Base-by-base conservation (phyloP, 352 stramenopile genomes). In the Phytophthora ohioensis region DNA sequence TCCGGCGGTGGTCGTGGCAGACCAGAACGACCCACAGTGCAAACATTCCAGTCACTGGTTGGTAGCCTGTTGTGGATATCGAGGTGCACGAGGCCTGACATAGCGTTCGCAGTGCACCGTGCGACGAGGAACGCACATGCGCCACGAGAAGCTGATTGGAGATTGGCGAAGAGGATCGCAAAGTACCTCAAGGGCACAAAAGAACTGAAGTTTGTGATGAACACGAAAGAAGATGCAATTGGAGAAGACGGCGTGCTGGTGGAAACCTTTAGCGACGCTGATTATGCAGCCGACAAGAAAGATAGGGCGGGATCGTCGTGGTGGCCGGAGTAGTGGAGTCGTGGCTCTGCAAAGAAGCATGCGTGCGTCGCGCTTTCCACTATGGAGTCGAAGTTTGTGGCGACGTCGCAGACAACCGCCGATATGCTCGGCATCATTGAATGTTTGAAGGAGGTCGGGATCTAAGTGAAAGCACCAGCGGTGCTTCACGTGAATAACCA, bases 1-100 rank as follows among this genome's bases (percentile, higher is more conserved):
- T 5, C 31, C 1, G 1, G 10, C 9, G 21, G 17, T 12, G 21
- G 47, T 21, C 2, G 8, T 12, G 67, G 59, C 3, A 31, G 15
- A 8, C 43, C 56, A 21, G 43, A 38, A 6, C 15, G 10, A 0
- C 75, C 62, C 6, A 79, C 66, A 3, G 36, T 75, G 4, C 61
- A 55, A 32, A 78, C 31, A 11, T 79, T 80, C 32, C 76, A 80
- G 65, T 80, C 72, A 4, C 36, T 82, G 2, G 65, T 80, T 0
- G 51, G 51, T 0, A 80, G 52, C 3, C 57, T 84, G 12, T 45
- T 78, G 2, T 84, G 77, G 73, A 53, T 79, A 2, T n/a, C 76
- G 4, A 13, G 69, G 1, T 80, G 61, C 57, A 80, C 73, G 0
- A 31, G 76, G 7, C 72, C 71, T 1, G 72, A 80, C 58, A 79